phyloP scores from a whole-genome alignment of 2,329 filamentous ascomycete genomes.

The Fusarium brachygibbosum region DNA sequence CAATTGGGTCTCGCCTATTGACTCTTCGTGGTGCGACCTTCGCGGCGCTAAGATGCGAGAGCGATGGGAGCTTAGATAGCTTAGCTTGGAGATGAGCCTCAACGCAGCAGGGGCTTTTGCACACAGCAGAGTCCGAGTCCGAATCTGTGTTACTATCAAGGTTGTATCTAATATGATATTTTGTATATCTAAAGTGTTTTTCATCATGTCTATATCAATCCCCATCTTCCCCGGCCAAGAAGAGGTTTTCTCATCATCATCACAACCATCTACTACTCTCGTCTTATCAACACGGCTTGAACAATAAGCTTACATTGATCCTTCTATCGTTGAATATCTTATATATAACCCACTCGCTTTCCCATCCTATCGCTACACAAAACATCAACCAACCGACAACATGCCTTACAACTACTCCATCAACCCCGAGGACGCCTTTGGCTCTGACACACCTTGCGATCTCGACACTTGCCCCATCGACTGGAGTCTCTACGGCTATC shows the following conservation, averaged over 20 bases:
- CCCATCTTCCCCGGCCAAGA: conserved; percentile 16
- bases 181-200: neutral
- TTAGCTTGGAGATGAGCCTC: conserved; percentile 30
- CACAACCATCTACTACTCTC: conserved; percentile 12
- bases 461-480: conserved; percentile 62
- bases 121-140: conserved; percentile 24
- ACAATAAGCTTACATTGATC: conserved; percentile 31
- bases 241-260: conserved; percentile 15
- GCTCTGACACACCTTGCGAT: conserved; percentile 61
- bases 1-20: conserved; percentile 3
- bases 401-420: conserved; percentile 45
- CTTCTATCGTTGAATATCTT: neutral
- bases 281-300: conserved; percentile 8
- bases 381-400: conserved; percentile 6
- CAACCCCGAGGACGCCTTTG: conserved; percentile 55
- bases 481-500: conserved; percentile 67
- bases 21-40: neutral
- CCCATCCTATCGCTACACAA: neutral
- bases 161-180: neutral
- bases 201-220: conserved; percentile 35
- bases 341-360: conserved; percentile 1
- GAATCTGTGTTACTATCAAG: neutral
- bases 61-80: conserved; percentile 17
- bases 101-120: conserved; percentile 4
- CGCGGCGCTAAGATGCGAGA: conserved; percentile 18